Evolutionary conservation across 164 flowering plant species (phyloP).

Genomic region (Dillenia suffruticosa): DNA sequence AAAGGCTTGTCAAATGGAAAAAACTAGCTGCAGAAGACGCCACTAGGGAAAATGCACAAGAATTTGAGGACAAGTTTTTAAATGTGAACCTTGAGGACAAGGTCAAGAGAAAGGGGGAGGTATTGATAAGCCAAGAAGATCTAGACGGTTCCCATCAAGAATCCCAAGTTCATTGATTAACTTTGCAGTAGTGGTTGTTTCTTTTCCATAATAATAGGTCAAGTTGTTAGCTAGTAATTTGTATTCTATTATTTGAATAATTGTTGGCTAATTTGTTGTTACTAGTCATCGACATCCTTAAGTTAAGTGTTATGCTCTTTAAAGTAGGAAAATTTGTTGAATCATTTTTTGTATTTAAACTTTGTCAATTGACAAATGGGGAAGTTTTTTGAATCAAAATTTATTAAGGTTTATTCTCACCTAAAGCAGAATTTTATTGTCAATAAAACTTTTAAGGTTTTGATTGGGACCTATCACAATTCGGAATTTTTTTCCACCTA

Average conservation of each 20-base stretch:
- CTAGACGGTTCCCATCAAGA: not conserved
- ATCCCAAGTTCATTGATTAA: not conserved
- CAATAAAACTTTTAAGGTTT: not conserved
- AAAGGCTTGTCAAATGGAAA: not conserved
- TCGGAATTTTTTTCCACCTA: no score
- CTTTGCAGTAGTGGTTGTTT: constrained; percentile 1
- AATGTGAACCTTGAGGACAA: not conserved
- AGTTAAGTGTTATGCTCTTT: no score
- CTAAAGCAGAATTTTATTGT: not conserved
- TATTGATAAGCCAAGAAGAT: not conserved
- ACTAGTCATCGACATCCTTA: no score
- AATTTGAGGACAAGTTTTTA: not conserved
- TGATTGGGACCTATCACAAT: constrained; percentile 3
- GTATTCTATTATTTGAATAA: not conserved
- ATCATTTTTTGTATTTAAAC: no score
- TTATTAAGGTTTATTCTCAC: constrained; percentile 1
- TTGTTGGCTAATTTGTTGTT: not conserved
- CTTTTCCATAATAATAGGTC: not conserved
- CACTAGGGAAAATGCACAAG: not conserved
- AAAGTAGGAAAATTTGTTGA: no score
- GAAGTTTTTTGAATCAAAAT: not conserved
- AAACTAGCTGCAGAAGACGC: not conserved
- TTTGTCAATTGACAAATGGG: not conserved
- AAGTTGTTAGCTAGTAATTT: not conserved
- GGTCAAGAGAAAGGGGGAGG: no score